A percentile compares a stretch with the other conserved stretches of the same genome.
phyloP scores from a whole-genome alignment of 352 stramenopile species.

The Phytophthora crassamura region DNA sequence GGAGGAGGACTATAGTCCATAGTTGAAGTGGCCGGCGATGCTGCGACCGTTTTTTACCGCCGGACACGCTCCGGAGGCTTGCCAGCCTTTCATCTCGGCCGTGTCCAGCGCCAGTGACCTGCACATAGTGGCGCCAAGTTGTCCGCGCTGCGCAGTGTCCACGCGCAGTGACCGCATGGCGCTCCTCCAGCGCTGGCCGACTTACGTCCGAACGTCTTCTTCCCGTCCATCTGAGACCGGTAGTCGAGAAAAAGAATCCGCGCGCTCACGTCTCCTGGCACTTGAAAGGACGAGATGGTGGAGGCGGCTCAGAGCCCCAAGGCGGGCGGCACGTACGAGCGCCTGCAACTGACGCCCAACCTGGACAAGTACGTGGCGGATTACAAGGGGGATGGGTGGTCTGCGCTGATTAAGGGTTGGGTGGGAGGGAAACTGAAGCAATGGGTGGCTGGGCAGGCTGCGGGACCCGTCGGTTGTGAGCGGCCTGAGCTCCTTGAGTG shows the following conservation, averaged over 20 bases:
- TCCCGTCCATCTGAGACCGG: constrained; percentile 18
- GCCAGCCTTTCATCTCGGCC: constrained; percentile 18
- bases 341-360: constrained; percentile 33
- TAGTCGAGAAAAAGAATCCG: constrained; percentile 20
- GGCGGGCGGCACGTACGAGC: constrained; percentile 27
- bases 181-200: background rate
- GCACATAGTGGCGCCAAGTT: background rate
- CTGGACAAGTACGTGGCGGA: constrained; percentile 28
- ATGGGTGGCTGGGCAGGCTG: constrained; percentile 14
- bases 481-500: constrained; percentile 30
- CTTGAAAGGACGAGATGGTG: constrained; percentile 19
- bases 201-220: constrained; percentile 3
- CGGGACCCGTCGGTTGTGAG: constrained; percentile 28
- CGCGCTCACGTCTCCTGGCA: constrained; percentile 1
- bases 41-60: background rate
- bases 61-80: constrained; percentile 9
- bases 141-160: background rate
- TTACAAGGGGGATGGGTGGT: background rate
- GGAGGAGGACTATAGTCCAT: background rate
- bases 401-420: constrained; percentile 28
- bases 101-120: constrained; percentile 15
- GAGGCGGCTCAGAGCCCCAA: constrained; percentile 33
- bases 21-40: constrained; percentile 15
- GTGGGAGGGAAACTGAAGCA: background rate
- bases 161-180: background rate